phyloP scores from a whole-genome alignment of 345 rosid species.

The Hypericum androsaemum region DNA sequence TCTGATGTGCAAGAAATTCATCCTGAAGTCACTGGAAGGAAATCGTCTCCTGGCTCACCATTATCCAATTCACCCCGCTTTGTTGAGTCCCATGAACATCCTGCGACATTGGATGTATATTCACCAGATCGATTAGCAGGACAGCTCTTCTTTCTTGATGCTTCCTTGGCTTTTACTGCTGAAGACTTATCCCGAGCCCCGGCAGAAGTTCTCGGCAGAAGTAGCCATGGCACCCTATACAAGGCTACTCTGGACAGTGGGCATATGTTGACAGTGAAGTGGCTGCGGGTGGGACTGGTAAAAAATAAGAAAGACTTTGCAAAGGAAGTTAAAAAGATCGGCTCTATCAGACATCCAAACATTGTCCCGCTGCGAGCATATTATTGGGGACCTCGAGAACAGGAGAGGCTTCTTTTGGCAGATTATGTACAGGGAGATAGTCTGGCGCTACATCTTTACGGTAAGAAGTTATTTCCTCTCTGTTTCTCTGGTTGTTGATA shows the following conservation, averaged over 20 bases:
- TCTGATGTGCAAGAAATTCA: constrained; percentile 51
- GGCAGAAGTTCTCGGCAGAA: constrained; percentile 97
- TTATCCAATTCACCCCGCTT: constrained; percentile 68
- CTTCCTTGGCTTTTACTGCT: constrained; percentile 65
- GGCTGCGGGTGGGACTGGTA: constrained; percentile 90
- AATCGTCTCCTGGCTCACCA: constrained; percentile 72
- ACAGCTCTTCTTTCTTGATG: constrained; percentile 69
- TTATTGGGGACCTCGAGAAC: constrained; percentile 96
- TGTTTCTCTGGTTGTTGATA: background rate
- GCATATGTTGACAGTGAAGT: constrained; percentile 81
- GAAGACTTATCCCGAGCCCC: constrained; percentile 95
- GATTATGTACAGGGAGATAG: constrained; percentile 84
- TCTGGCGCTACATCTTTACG: constrained; percentile 84
- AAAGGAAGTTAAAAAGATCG: constrained; percentile 74
- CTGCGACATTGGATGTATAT: constrained; percentile 68
- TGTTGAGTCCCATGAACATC: constrained; percentile 44
- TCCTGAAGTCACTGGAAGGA: constrained; percentile 57
- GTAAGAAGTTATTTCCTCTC: constrained; percentile 31
- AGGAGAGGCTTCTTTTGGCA: constrained; percentile 82
- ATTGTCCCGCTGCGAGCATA: constrained; percentile 77
- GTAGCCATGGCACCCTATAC: constrained; percentile 91
- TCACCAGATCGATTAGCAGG: constrained; percentile 96
- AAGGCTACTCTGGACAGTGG: constrained; percentile 82
- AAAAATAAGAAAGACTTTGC: constrained; percentile 86
- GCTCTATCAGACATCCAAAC: constrained; percentile 60